Evolutionary conservation across 257 asterid genomes (phyloP).

Genomic region (Fraxinus americana): DNA sequence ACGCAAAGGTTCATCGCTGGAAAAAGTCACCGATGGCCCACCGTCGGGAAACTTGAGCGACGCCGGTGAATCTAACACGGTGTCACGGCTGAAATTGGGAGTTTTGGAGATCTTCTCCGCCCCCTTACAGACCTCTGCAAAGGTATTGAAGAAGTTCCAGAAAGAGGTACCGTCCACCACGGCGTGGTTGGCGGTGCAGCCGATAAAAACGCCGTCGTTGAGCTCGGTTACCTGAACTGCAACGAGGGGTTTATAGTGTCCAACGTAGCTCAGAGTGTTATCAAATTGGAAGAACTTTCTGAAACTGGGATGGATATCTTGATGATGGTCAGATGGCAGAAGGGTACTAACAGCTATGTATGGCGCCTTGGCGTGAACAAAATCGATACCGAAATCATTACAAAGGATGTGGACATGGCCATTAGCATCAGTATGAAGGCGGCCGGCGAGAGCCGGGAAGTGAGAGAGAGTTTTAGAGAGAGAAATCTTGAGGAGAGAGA

Average conservation of each 20-base stretch:
- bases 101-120: conserved; percentile 43
- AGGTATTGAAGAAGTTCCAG: conserved; percentile 91
- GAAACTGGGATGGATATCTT: conserved; percentile 57
- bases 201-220: conserved; percentile 67
- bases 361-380: conserved; percentile 68
- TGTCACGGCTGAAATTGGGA: conserved; percentile 64
- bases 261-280: conserved; percentile 72
- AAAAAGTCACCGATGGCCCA: conserved; percentile 85
- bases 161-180: conserved; percentile 95
- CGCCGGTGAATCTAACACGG: conserved; percentile 66
- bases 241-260: conserved; percentile 63
- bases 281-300: conserved; percentile 74
- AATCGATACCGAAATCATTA: conserved; percentile 69
- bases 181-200: conserved; percentile 81
- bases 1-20: conserved; percentile 73
- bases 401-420: conserved; percentile 71
- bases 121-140: conserved; percentile 70
- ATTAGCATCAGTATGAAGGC: conserved; percentile 56
- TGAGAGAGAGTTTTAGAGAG: conserved; percentile 69
- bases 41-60: conserved; percentile 64
- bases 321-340: conserved; percentile 26
- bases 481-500: conserved; percentile 63
- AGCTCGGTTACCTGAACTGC: conserved; percentile 86
- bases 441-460: conserved; percentile 88
- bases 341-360: conserved; percentile 37